Conservation (phyloP, 768 basidiomycete genomes). For the Calvatia gigantea region DNA sequence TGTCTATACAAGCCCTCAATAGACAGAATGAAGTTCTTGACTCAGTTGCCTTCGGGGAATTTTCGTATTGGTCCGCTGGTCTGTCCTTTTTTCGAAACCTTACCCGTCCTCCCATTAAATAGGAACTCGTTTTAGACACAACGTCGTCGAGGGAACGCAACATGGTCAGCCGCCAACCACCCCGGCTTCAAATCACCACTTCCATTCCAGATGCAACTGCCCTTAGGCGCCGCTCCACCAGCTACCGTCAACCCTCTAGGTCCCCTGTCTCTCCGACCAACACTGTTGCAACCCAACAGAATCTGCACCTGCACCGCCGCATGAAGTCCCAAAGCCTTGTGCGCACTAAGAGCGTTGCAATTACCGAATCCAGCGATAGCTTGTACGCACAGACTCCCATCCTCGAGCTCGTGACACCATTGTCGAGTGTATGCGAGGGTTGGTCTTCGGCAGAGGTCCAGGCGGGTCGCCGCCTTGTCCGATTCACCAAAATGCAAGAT, state of each 20-base stretch:
- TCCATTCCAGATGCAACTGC: constrained; percentile 21
- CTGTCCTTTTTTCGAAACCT: constrained; percentile 12
- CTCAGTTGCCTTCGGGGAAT: constrained; percentile 67
- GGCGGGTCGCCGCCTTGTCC: constrained; percentile 78
- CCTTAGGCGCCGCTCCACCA: constrained; percentile 36
- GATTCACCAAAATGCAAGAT: constrained; percentile 76
- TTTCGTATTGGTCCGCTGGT: constrained; percentile 58
- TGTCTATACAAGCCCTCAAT: constrained; percentile 64
- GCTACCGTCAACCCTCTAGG: constrained; percentile 26
- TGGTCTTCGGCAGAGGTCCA: constrained; percentile 67
- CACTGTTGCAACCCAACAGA: constrained; percentile 31
- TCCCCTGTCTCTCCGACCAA: constrained; percentile 36
- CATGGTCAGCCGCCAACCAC: constrained; percentile 19
- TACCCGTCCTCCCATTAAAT: neutral
- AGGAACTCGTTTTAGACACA: constrained; percentile 11
- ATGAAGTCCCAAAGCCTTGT: constrained; percentile 39
- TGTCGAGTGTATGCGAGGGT: constrained; percentile 48
- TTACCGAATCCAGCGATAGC: constrained; percentile 34
- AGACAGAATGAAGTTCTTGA: constrained; percentile 54
- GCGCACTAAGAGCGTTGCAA: constrained; percentile 35
- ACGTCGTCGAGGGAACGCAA: constrained; percentile 17
- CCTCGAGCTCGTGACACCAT: constrained; percentile 58
- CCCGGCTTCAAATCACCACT: constrained; percentile 30
- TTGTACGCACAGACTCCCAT: constrained; percentile 48
- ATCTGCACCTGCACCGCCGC: constrained; percentile 37